Evolutionary conservation across 176 grass and related monocot genomes (phyloP), one percentile per base, ranked within the genome.

Genomic region (Olyra latifolia): DNA sequence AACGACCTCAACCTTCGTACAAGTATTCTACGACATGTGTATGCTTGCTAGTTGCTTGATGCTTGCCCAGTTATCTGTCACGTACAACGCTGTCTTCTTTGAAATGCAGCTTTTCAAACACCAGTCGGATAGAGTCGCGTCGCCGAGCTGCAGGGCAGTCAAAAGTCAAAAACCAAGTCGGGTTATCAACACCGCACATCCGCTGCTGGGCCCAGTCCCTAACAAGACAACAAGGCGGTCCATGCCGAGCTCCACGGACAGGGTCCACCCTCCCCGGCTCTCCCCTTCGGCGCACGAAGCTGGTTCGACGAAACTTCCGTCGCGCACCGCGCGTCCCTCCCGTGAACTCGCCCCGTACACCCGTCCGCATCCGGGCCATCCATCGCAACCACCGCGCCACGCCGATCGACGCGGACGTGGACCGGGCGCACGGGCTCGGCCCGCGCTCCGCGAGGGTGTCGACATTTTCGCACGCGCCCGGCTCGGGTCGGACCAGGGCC

Each of bases 401-500:
- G 7, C 14, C 12, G 1, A 1, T 1, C 32, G 17, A 17, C 57
- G 46, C 24, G 0, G 3, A 2, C 17, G 65, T 87, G 72, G 72
- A 87, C 54, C 2, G 0, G 44, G 71, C 5, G 62, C 17, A 76
- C 30, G 15, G 20, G 50, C 7, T 20, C 20, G 19, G 3, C 5
- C 0, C 23, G 24, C 14, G 20, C 4, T 5, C 3, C 6, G n/a
- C 1, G 6, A 17, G 65, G 61, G 87, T 89, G 82, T 89, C 87
- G 82, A 85, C 87, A 85, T 45, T 75, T 38, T 2, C 35, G 53
- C 48, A 6, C 43, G 19, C 74, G 30, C 19, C 25, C 61, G 19
- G 22, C 16, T 12, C 3, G 35, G 48, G 20, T 44, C 46, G 79
- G 63, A 39, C 46, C 25, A 57, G 38, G n/a, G 40, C 14, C 35